Base-by-base conservation (phyloP, 2,329 filamentous ascomycete genomes). In the Elsinoe arachidis region DNA sequence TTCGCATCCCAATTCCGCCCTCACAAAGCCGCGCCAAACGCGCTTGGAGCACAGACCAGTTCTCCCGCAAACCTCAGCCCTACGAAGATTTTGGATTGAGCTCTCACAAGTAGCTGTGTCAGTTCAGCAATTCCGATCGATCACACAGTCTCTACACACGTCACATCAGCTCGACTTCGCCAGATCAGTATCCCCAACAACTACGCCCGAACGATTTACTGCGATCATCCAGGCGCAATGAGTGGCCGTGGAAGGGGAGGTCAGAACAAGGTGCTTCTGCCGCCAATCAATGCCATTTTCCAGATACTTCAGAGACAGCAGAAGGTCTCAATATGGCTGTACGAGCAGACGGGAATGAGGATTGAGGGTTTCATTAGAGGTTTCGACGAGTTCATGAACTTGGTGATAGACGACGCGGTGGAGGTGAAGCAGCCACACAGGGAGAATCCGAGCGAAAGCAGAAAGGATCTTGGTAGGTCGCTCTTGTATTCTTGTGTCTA, bases 361-460 rank as follows among this genome's bases (percentile, higher is more conserved):
- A 96, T 99, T 68, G 91, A 97, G 76, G 93, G 34, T 43, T n/a
- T 35, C 23, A 62, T 35, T 37, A 61, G 96, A 90, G 91, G 93
- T 12, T 99, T 99, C 65, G 93, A 99, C 71, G 93, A 99, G 74
- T 99, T 97, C 76, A 96, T 99, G 91, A 99, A 99, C 76, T 79
- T 99, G 52, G 93, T 97, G 38, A 82, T 96, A 63, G 93, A 99
- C 69, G 90, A 99, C 66, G 93, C 93, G 30, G 84, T 96, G 58
- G 92, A 97, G 74, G 90, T 99, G 44, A 88, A 86, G 72, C 82
- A 90, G 69, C 78, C 88, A 57, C 90, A 87, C 61, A 95, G 95
- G 78, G 84, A 82, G 14, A 86, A 88, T 64, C 72, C 78, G 41
- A 83, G 86, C 63, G 91, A 95, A 74, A 84, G 83, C 63, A 81